Conservation (phyloP, 2,329 filamentous ascomycete species). For the Mycogone perniciosa region DNA sequence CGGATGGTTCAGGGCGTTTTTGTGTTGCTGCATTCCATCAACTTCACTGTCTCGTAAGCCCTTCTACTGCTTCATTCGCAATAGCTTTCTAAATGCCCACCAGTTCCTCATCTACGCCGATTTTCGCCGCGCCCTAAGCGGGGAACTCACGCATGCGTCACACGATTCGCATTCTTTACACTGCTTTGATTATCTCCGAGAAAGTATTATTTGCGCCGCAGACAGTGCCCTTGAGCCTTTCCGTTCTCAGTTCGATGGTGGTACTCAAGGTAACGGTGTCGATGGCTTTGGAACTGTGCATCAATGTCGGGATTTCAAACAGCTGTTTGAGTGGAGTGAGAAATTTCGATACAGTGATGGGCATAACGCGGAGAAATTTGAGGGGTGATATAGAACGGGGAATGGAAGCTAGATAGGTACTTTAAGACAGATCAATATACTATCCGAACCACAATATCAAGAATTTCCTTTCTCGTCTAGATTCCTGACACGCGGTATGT, state of each 20-base stretch:
- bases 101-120: neutral
- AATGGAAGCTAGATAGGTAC: no score
- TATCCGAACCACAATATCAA: no score
- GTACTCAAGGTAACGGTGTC: constrained; percentile 2
- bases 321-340: constrained; percentile 2
- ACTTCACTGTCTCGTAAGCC: constrained; percentile 1
- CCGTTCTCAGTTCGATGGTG: constrained; percentile 2
- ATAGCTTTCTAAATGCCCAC: neutral
- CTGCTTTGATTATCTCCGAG: constrained; percentile 3
- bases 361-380: constrained; percentile 3
- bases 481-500: no score
- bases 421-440: no score
- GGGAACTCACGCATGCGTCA: neutral
- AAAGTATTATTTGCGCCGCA: constrained; percentile 3
- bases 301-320: constrained; percentile 1
- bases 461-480: no score
- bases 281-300: constrained; percentile 5
- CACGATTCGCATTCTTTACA: neutral
- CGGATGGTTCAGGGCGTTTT: constrained; percentile 1
- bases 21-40: constrained; percentile 3
- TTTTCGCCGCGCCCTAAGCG: neutral
- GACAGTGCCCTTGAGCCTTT: constrained; percentile 2
- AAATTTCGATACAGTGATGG: constrained; percentile 2
- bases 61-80: neutral
- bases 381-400: neutral